Evolutionary conservation across 139 green algal species (phyloP).

Genomic region (Chlamydomonas sp.): DNA sequence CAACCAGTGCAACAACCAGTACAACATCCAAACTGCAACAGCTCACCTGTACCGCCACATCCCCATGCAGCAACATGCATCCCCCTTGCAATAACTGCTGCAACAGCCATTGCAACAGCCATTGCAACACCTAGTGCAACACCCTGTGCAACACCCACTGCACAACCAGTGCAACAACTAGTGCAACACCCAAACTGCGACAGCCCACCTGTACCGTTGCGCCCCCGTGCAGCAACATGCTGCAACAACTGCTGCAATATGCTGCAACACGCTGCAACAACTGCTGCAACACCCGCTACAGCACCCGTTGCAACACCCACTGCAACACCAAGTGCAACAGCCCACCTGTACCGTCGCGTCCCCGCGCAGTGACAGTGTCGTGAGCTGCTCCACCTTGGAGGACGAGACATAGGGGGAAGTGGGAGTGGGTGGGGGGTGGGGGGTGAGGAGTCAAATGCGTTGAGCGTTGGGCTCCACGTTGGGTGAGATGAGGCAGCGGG

Average conservation of each 20-base stretch:
- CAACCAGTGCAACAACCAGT: background rate
- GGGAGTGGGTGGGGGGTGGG: no score
- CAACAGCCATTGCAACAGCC: conserved; percentile 15
- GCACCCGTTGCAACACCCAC: background rate
- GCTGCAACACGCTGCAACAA: conserved; percentile 36
- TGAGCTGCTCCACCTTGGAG: conserved; percentile 53
- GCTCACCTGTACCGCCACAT: conserved; percentile 50
- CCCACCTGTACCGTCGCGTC: conserved; percentile 61
- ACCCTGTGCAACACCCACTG: no score
- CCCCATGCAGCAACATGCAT: conserved; percentile 41
- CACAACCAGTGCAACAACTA: background rate
- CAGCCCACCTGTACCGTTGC: conserved; percentile 53
- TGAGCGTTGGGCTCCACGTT: no score
- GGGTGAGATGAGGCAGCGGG: no score
- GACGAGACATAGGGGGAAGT: no score
- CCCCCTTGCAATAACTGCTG: background rate
- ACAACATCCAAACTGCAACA: background rate
- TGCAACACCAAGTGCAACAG: background rate
- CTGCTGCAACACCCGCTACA: no score
- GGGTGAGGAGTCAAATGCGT: no score
- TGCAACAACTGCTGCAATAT: no score
- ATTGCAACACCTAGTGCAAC: conserved; percentile 27
- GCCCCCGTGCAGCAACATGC: conserved; percentile 45
- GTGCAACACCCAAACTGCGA: background rate
- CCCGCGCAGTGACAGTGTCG: conserved; percentile 45